Conservation (phyloP, 805 yeast genomes). For the Torulaspora gathmanii region DNA sequence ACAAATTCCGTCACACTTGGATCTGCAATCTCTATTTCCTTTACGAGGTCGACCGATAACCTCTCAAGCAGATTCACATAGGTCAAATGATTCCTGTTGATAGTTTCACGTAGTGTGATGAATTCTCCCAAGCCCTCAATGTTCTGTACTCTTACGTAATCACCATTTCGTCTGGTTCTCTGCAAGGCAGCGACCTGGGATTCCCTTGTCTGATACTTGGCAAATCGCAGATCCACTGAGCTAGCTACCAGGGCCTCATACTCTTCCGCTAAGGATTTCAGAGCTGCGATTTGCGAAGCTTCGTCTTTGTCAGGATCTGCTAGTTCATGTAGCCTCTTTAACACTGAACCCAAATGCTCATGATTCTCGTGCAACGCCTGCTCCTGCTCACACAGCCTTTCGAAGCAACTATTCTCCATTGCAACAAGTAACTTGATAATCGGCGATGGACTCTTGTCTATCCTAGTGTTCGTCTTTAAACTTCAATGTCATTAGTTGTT, state of each 20-base stretch:
- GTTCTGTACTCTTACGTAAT: slow-evolving; percentile 5
- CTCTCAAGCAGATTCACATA: slow-evolving; percentile 27
- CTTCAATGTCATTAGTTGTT: background rate
- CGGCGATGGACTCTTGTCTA: background rate
- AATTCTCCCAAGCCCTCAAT: slow-evolving; percentile 17
- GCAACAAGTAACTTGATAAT: background rate
- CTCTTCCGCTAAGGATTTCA: slow-evolving; percentile 15
- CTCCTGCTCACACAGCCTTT: slow-evolving; percentile 27
- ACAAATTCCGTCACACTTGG: slow-evolving; percentile 18
- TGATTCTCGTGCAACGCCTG: slow-evolving; percentile 22
- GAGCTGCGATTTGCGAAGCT: slow-evolving; percentile 11
- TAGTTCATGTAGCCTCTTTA: slow-evolving; percentile 15
- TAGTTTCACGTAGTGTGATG: slow-evolving; percentile 16
- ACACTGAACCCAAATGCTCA: slow-evolving; percentile 13
- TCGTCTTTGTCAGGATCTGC: slow-evolving; percentile 17
- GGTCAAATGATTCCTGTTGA: slow-evolving; percentile 20
- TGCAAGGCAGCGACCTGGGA: slow-evolving; percentile 13
- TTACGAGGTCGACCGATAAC: slow-evolving; percentile 28
- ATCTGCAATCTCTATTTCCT: slow-evolving; percentile 26
- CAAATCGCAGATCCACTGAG: slow-evolving; percentile 20
- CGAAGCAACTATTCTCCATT: slow-evolving; percentile 21
- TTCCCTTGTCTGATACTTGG: slow-evolving; percentile 24
- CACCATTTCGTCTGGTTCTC: slow-evolving; percentile 8
- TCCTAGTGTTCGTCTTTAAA: background rate
- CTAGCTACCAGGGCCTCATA: slow-evolving; percentile 14